Evolutionary conservation across 805 yeast genomes (phyloP).

Genomic region (Candida sanyiensis): DNA sequence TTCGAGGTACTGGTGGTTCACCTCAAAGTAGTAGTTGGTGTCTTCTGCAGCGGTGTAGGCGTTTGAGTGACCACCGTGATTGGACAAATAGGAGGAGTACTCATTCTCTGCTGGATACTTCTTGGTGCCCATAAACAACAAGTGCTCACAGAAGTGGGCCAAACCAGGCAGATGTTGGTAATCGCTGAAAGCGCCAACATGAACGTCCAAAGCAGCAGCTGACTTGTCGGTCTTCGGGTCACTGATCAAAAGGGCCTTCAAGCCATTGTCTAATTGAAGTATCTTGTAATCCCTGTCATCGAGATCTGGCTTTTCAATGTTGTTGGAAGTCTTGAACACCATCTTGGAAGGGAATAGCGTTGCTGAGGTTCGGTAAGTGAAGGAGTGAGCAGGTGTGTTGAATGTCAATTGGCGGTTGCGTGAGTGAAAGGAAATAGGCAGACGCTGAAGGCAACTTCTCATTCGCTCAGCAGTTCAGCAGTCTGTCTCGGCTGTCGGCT

Average conservation of each 20-base stretch:
- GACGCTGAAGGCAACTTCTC: neutral
- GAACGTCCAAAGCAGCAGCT: slow-evolving; percentile 75
- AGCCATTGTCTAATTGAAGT: slow-evolving; percentile 50
- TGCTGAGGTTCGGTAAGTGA: neutral
- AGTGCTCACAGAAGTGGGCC: slow-evolving; percentile 74
- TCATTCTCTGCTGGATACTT: slow-evolving; percentile 78
- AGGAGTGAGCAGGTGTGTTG: too few species aligned
- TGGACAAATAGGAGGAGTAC: slow-evolving; percentile 66
- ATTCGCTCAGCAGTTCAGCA: slow-evolving; percentile 1
- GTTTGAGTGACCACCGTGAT: slow-evolving; percentile 84
- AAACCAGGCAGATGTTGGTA: slow-evolving; percentile 59
- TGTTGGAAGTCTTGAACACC: slow-evolving; percentile 22
- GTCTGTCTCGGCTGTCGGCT: too few species aligned
- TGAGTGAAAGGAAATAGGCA: neutral
- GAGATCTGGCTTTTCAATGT: slow-evolving; percentile 36
- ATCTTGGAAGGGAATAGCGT: slow-evolving; percentile 3
- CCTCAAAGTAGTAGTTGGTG: slow-evolving; percentile 88
- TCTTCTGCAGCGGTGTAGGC: slow-evolving; percentile 88
- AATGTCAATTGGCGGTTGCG: neutral
- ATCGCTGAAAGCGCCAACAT: slow-evolving; percentile 72
- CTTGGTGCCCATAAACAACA: slow-evolving; percentile 74
- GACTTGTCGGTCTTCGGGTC: slow-evolving; percentile 69
- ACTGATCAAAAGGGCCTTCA: slow-evolving; percentile 57
- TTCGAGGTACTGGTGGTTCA: slow-evolving; percentile 64
- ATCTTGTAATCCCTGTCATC: slow-evolving; percentile 77